Base-by-base conservation (phyloP, 2,329 filamentous ascomycete species). In the Mariannaea sp. region DNA sequence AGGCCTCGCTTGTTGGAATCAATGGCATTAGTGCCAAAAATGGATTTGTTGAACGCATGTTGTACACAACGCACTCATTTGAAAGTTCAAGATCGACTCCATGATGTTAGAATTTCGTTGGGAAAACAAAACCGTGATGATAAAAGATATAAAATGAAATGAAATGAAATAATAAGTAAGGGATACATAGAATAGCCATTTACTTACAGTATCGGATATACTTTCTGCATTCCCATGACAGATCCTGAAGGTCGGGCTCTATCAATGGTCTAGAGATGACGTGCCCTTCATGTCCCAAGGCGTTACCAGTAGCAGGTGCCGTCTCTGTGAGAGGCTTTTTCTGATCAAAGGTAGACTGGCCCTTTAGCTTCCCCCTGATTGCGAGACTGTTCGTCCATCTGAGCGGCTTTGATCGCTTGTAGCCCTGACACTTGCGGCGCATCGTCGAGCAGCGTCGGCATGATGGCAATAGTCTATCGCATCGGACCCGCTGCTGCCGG, bases 131-230 rank as follows among this genome's bases (percentile, higher is more conserved):
- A n/a, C n/a, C n/a, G n/a, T n/a, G n/a, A n/a, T n/a, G n/a, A n/a
- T n/a, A n/a, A n/a, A n/a, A n/a, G n/a, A n/a, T n/a, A n/a, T n/a
- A n/a, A n/a, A n/a, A n/a, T n/a, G n/a, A n/a, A n/a, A n/a, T n/a
- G n/a, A n/a, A n/a, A n/a, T n/a, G n/a, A n/a, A n/a, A n/a, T n/a
- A n/a, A n/a, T n/a, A n/a, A n/a, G n/a, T n/a, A n/a, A n/a, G n/a
- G n/a, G n/a, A n/a, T n/a, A n/a, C 30, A 10, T 36, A 16, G 32
- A 17, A 20, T 12, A 12, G n/a, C 13, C 19, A 12, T 3, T n/a
- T 3, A n/a, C 49, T 35, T 26, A 56, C 54, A 56, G 24, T 53
- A 56, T 38, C 49, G 54, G 19, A 56, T 56, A 27, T 56, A 56
- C 20, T 46, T 41, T 14, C 54, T 51, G 24, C 54, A 56, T 27